These are phyloP conservation scores for Plasmodium fragile DNA, from an alignment of 169 alveolate genomes.

Conservation along the genomic window DNA sequence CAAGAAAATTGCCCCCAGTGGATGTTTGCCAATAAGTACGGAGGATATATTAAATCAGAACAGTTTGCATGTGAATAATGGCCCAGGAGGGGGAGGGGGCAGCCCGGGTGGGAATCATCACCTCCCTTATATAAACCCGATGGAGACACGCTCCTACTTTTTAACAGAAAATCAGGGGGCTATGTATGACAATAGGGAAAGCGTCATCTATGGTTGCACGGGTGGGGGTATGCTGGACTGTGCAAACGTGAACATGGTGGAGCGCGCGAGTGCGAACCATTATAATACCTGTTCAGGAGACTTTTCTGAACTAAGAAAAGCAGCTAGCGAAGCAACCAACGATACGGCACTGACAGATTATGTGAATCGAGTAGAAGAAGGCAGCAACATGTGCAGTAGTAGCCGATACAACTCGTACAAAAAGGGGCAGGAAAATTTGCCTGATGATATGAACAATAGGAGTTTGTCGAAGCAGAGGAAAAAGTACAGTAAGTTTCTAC, in stretches of 20 bases:
- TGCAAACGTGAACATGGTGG: not conserved
- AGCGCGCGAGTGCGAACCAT: not conserved
- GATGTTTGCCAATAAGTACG: slow-evolving; percentile 61
- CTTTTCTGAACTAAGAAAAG: slow-evolving; percentile 28
- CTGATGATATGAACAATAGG: slow-evolving; percentile 28
- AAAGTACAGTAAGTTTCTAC: slow-evolving; percentile 9
- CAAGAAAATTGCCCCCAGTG: slow-evolving; percentile 76
- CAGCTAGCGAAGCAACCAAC: slow-evolving; percentile 64
- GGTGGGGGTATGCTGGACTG: not conserved
- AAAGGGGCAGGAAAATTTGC: slow-evolving; percentile 3
- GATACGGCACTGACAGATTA: slow-evolving; percentile 45
- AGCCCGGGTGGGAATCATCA: not conserved
- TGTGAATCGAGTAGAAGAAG: slow-evolving; percentile 14
- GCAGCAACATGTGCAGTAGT: slow-evolving; percentile 3
- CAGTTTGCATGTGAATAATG: slow-evolving; percentile 31
- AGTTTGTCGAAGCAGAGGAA: slow-evolving; percentile 21
- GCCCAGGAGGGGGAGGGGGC: not conserved
- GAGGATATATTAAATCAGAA: slow-evolving; percentile 65
- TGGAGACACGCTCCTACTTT: slow-evolving; percentile 22
- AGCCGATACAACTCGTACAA: not conserved
- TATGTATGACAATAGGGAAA: slow-evolving; percentile 30
- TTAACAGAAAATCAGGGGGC: slow-evolving; percentile 40
- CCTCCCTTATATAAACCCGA: slow-evolving; percentile 3
- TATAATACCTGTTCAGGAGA: slow-evolving; percentile 10
- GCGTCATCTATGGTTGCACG: not conserved